Percentiles rank a stretch among this genome's conserved stretches.
phyloP scores from a whole-genome alignment of 2,329 filamentous ascomycete species.

The Claviceps arundinis region DNA sequence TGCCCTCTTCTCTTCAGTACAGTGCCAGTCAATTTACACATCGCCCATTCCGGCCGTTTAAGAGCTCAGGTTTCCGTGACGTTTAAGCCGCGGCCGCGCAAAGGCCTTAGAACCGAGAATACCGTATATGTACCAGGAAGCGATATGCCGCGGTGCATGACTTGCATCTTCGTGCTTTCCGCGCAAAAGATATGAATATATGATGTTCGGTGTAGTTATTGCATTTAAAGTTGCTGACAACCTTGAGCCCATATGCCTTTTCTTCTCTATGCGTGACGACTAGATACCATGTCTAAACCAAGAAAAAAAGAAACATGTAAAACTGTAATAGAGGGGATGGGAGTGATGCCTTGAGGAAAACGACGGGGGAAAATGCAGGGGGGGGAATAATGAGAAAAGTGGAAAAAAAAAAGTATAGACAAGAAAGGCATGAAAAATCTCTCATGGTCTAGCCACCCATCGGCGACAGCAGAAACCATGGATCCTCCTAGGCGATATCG shows the following conservation, averaged over 20 bases:
- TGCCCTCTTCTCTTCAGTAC: too few relatives aligned
- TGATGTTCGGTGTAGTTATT: too few relatives aligned
- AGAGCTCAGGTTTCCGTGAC: too few relatives aligned
- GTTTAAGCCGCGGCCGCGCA: too few relatives aligned
- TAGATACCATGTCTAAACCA: constrained; percentile 3
- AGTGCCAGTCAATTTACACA: too few relatives aligned
- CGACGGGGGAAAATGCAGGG: not conserved
- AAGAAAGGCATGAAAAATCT: not conserved
- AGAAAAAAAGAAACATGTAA: not conserved
- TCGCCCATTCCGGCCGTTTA: too few relatives aligned
- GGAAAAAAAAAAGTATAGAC: not conserved
- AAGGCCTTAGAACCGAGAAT: too few relatives aligned
- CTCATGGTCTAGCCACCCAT: not conserved
- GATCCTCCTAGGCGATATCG: constrained; percentile 6
- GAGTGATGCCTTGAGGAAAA: not conserved
- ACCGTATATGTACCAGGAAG: too few relatives aligned
- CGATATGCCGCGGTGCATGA: too few relatives aligned
- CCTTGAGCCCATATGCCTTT: not conserved
- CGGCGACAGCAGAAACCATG: not conserved
- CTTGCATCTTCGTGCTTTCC: too few relatives aligned
- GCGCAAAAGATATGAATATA: too few relatives aligned
- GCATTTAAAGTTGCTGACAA: not conserved
- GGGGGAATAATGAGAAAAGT: not conserved
- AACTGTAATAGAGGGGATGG: not conserved
- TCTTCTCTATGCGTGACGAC: constrained; percentile 1